These are phyloP conservation scores for Saprolegnia parasitica DNA, from an alignment of 352 stramenopile genomes.

Conservation along the genomic window DNA sequence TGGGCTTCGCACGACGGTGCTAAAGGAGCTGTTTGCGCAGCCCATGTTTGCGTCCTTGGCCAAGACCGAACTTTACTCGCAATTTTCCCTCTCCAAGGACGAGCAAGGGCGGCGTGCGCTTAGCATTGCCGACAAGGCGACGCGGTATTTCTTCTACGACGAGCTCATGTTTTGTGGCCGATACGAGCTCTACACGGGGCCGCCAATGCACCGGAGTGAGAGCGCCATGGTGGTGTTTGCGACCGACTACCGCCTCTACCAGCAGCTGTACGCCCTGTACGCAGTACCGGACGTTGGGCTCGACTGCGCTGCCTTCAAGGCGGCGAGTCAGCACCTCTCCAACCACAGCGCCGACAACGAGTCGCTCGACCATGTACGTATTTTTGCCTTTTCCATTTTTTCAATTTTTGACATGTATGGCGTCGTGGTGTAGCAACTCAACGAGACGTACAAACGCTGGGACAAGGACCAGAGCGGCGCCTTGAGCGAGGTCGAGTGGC, in stretches of 20 bases:
- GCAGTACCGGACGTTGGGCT: neutral
- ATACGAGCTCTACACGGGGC: constrained; percentile 13
- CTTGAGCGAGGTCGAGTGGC: constrained; percentile 14
- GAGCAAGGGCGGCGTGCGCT: constrained; percentile 3
- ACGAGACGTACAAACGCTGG: neutral
- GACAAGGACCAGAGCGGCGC: constrained; percentile 14
- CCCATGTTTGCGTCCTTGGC: neutral
- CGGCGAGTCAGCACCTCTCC: neutral
- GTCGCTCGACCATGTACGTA: neutral
- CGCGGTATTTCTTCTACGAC: constrained; percentile 8
- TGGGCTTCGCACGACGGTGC: neutral
- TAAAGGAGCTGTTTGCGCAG: neutral
- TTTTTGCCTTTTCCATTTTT: neutral
- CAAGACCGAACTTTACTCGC: neutral
- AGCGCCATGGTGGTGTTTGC: constrained; percentile 6
- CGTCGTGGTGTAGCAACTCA: neutral
- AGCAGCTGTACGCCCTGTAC: constrained; percentile 3
- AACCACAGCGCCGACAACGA: neutral
- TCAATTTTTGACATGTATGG: neutral
- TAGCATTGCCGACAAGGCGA: constrained; percentile 5
- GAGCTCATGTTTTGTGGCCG: constrained; percentile 20
- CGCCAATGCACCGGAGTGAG: constrained; percentile 9
- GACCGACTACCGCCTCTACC: constrained; percentile 17
- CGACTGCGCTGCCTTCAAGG: neutral
- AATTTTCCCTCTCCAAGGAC: constrained; percentile 1